Base-by-base conservation (phyloP, 768 basidiomycete genomes). In the Termitomyces sp. region DNA sequence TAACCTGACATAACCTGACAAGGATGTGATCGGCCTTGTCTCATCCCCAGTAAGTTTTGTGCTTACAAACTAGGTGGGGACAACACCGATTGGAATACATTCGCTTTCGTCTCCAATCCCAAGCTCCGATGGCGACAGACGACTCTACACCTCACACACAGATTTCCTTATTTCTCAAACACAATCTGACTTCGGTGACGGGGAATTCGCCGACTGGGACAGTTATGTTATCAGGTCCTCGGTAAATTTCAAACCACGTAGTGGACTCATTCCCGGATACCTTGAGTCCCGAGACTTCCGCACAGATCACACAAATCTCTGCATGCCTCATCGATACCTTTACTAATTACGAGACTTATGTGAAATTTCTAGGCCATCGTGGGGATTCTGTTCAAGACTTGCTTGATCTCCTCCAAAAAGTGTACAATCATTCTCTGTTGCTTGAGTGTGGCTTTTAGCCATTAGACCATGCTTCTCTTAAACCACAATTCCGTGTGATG, bases 371-470 rank as follows among this genome's bases (percentile, higher is more conserved):
- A n/a, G 57, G 58, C 30, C 56, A 64, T 58, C 57, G 57, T 20
- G 61, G 57, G 39, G 52, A 54, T 5, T 51, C 45, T 4, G 65
- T 65, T 5, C 65, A 62, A 34, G 59, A 48, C 8, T 46, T 67
- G 18, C 60, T 69, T 27, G 58, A 69, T 49, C 48, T 71, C 24
- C 50, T 71, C 4, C 68, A 71, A 59, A 64, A 63, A 54, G 69
- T 70, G 48, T 8, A 18, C 5, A 24, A 8, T 48, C 1, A 13
- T 41, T 27, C 34, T 39, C 20, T 51, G 36, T 55, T 11, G 41
- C 33, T 15, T 33, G n/a, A 42, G n/a, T 27, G 7, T 33, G n/a
- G 4, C n/a, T 18, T 36, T 57, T 39, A 61, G 63, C 41, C 57
- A 15, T 52, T 70, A 39, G 68, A 69, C 54, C 57, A 63, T 44